Base-by-base conservation (phyloP, 352 stramenopile genomes). In the Globisporangium heterothallicum region DNA sequence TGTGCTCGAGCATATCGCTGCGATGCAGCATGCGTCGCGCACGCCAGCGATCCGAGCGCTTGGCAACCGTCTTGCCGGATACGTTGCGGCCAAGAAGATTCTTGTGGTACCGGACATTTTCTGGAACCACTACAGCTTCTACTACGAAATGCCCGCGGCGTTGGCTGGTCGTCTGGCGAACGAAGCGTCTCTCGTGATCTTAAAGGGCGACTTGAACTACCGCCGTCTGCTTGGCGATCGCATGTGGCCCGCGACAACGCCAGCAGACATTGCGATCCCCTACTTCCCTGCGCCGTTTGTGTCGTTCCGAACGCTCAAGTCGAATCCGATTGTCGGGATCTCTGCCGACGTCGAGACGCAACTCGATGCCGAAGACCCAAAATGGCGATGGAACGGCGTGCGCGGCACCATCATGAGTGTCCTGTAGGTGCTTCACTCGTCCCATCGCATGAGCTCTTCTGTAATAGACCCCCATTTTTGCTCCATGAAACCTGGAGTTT, bases 201-300 rank as follows among this genome's bases (percentile, higher is more conserved):
- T 98, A 14, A 99, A 99, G 68, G 95, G 96, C 18, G 96, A 99
- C 64, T 88, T 97, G 35, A 99, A 99, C 64, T 99, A 99, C 68
- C 80, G 95, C n/a, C 84, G 95, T 6, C 58, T 98, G 14, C 65
- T 98, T 1, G 94, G 94, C 5, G 96, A 99, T 63, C 78, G 92
- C 25, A 62, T 89, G 53, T 99, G 94, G 93, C 72, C 76, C 2
- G 73, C 86, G 21, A 78, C 80, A 14, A 93, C 75, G 13, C 79
- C 83, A 0, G 86, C 98, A 45, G 55, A 83, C 19, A 68, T 95
- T 26, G 88, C 97, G 4, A 65, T 91, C 14, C 65, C 79, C 24
- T 95, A 86, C 58, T 92, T 88, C 41, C 72, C 78, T 2, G 57
- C 67, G 14, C 58, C 78, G 0, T 86, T 89, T 45, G 78, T 92